These are phyloP conservation scores for Hibiscus mutabilis DNA, from an alignment of 345 rosid genomes.

Conservation along the genomic window DNA sequence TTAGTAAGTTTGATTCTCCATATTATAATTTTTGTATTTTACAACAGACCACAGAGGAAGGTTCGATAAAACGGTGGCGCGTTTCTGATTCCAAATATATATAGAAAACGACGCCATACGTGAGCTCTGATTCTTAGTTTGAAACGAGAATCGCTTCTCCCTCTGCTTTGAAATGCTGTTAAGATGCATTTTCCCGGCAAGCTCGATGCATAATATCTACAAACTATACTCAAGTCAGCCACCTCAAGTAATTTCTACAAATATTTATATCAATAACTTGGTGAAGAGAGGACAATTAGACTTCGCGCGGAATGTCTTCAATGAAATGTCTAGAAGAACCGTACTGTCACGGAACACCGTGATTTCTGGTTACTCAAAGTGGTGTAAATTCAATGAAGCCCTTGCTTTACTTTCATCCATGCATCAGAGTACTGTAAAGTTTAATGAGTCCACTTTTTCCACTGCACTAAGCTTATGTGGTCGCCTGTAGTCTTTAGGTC, in stretches of 20 bases:
- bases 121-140: too few species aligned
- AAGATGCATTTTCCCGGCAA: background rate
- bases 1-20: too few species aligned
- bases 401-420: slow-evolving; percentile 26
- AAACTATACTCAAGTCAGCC: slow-evolving; percentile 5
- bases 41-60: too few species aligned
- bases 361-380: slow-evolving; percentile 37
- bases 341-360: slow-evolving; percentile 40
- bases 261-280: slow-evolving; percentile 16
- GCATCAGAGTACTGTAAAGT: slow-evolving; percentile 25
- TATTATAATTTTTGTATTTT: too few species aligned
- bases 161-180: background rate
- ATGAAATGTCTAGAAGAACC: slow-evolving; percentile 41
- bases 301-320: slow-evolving; percentile 41
- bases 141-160: too few species aligned
- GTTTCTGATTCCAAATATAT: too few species aligned
- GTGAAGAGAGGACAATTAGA: slow-evolving; percentile 19
- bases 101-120: slow-evolving; percentile 5
- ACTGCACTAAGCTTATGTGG: slow-evolving; percentile 33
- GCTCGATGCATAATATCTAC: background rate
- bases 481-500: slow-evolving; percentile 13
- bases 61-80: too few species aligned
- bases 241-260: slow-evolving; percentile 19
- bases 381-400: slow-evolving; percentile 29
- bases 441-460: slow-evolving; percentile 33